Evolutionary conservation across 768 basidiomycete species (phyloP).

Genomic region (Boletus edulis): DNA sequence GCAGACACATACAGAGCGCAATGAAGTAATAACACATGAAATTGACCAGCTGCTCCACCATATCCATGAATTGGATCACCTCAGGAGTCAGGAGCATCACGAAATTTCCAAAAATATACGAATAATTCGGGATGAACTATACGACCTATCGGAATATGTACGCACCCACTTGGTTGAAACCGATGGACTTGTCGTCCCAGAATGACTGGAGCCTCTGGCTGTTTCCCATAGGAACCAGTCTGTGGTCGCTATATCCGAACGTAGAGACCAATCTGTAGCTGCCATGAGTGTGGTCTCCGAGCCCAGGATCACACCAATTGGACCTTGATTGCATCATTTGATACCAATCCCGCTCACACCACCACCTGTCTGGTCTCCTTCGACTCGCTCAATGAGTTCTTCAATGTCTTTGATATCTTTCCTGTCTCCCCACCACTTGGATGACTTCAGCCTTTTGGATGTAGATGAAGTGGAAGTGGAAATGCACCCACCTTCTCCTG

Average conservation of each 20-base stretch:
- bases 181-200: constrained; percentile 13
- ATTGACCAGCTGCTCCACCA: constrained; percentile 50
- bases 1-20: constrained; percentile 35
- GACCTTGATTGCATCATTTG: constrained; percentile 23
- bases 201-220: constrained; percentile 10
- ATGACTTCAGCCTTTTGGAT: constrained; percentile 53
- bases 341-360: constrained; percentile 41
- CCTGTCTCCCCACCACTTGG: constrained; percentile 68
- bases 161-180: constrained; percentile 37
- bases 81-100: constrained; percentile 59
- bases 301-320: constrained; percentile 23
- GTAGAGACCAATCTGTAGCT: constrained; percentile 45
- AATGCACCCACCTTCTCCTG: constrained; percentile 33
- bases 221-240: constrained; percentile 39
- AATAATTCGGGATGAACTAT: constrained; percentile 67
- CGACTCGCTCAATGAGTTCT: constrained; percentile 37
- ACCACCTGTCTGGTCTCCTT: constrained; percentile 40
- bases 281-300: constrained; percentile 41
- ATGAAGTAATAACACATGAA: constrained; percentile 48
- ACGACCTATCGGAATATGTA: constrained; percentile 56
- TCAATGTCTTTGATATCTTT: constrained; percentile 34
- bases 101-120: constrained; percentile 66
- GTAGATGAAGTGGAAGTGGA: constrained; percentile 27
- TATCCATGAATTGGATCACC: constrained; percentile 62
- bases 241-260: constrained; percentile 42